Evolutionary conservation across 257 asterid genomes (phyloP).

Genomic region (Solanum medicagineum): DNA sequence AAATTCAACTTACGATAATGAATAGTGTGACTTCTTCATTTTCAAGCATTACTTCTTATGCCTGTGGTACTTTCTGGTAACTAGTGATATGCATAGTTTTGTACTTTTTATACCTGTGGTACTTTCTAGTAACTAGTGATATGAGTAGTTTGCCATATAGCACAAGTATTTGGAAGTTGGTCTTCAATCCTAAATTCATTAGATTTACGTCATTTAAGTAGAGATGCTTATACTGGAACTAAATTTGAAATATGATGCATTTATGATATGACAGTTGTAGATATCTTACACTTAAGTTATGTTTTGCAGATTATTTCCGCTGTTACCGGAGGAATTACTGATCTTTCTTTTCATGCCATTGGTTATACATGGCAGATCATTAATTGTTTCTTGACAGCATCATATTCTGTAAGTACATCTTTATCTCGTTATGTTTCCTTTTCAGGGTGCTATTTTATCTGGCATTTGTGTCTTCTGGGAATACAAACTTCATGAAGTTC

Average conservation of each 20-base stretch:
- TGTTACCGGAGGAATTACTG: slow-evolving; percentile 91
- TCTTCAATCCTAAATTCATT: neutral
- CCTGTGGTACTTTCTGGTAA: neutral
- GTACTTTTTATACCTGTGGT: neutral
- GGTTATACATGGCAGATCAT: slow-evolving; percentile 95
- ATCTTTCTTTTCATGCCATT: slow-evolving; percentile 66
- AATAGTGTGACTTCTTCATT: neutral
- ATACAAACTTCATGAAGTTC: neutral
- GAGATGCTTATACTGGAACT: neutral
- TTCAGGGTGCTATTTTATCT: neutral
- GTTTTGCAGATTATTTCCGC: slow-evolving; percentile 86
- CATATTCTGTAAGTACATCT: slow-evolving; percentile 70
- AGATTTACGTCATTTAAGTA: neutral
- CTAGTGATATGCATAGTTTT: neutral
- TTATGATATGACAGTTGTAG: neutral
- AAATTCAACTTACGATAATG: neutral
- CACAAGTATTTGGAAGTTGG: neutral
- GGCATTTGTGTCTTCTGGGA: neutral
- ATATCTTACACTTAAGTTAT: neutral
- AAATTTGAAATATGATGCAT: neutral
- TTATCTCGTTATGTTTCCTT: neutral
- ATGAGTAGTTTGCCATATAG: neutral
- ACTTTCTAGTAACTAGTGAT: neutral
- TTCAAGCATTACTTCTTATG: neutral
- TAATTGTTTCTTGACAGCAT: slow-evolving; percentile 90